Conservation (phyloP, 108 stramenopile species). For the Craspedostauros australis region DNA sequence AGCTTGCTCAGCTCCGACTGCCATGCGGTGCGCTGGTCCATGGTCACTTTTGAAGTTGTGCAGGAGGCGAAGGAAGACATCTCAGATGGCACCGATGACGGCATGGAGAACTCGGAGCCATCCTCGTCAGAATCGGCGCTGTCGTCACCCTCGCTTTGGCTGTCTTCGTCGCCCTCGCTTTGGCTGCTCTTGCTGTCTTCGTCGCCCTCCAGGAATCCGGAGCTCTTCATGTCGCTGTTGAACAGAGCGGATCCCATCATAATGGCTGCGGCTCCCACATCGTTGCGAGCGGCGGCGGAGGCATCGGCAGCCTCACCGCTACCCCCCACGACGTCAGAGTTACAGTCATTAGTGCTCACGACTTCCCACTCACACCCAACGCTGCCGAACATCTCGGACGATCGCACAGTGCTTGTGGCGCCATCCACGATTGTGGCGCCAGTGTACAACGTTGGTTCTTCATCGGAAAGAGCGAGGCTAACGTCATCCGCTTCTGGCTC, state of each 20-base stretch:
- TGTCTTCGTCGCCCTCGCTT: too few species aligned
- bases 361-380: slow-evolving; percentile 16
- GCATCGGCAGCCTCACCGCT: slow-evolving; percentile 15
- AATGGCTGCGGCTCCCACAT: slow-evolving; percentile 40
- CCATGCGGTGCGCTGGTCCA: slow-evolving; percentile 48
- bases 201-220: too few species aligned
- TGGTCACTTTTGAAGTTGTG: slow-evolving; percentile 1
- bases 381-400: slow-evolving; percentile 5
- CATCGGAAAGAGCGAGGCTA: too few species aligned
- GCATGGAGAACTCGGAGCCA: slow-evolving; percentile 14
- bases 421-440: slow-evolving; percentile 37
- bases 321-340: too few species aligned
- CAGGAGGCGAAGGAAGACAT: slow-evolving; percentile 1
- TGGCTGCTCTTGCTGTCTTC: too few species aligned
- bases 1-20: slow-evolving; percentile 48
- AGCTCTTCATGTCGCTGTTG: slow-evolving; percentile 45
- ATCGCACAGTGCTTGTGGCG: neutral
- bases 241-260: slow-evolving; percentile 67
- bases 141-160: too few species aligned
- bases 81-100: slow-evolving; percentile 27
- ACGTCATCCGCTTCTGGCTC: slow-evolving; percentile 2
- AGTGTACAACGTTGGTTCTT: too few species aligned
- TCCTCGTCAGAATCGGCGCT: too few species aligned
- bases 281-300: slow-evolving; percentile 32
- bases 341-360: too few species aligned